Conservation (phyloP, 2,329 filamentous ascomycete species). For the Akanthomyces muscarius region DNA sequence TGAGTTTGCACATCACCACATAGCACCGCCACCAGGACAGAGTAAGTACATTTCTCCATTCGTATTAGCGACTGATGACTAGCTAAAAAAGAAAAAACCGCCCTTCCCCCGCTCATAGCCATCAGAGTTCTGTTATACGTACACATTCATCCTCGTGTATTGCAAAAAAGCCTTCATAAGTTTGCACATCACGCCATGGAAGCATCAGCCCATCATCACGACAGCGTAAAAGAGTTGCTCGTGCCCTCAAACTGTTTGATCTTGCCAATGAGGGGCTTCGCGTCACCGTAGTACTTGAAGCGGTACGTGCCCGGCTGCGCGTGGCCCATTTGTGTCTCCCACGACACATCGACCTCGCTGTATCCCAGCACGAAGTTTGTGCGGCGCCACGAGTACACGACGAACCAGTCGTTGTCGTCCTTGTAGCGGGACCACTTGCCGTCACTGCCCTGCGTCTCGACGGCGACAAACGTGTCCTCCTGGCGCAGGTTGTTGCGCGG, state of each 20-base stretch:
- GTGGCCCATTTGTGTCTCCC: conserved; percentile 55
- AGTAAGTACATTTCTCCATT: too few relatives aligned
- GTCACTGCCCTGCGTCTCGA: conserved; percentile 57
- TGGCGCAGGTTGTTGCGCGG: conserved; percentile 82
- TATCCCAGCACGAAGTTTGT: conserved; percentile 65
- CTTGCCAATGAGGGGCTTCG: conserved; percentile 59
- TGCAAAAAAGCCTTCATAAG: too few relatives aligned
- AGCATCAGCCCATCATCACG: background rate
- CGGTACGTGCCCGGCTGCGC: conserved; percentile 66
- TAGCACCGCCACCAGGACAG: too few relatives aligned
- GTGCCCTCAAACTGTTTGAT: conserved; percentile 67
- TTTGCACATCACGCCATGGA: background rate
- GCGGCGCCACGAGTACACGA: conserved; percentile 77
- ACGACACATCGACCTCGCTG: conserved; percentile 74
- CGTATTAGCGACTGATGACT: too few relatives aligned
- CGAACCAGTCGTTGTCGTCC: conserved; percentile 76
- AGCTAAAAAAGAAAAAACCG: too few relatives aligned
- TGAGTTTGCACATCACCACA: too few relatives aligned
- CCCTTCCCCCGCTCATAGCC: too few relatives aligned
- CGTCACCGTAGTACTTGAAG: conserved; percentile 79
- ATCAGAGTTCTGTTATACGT: too few relatives aligned
- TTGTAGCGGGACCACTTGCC: conserved; percentile 61
- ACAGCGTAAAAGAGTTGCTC: conserved; percentile 48
- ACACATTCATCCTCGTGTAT: background rate
- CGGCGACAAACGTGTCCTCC: conserved; percentile 70